These are phyloP conservation scores for Xylaria palmicola DNA, from an alignment of 495 filamentous ascomycete species.

Conservation along the genomic window DNA sequence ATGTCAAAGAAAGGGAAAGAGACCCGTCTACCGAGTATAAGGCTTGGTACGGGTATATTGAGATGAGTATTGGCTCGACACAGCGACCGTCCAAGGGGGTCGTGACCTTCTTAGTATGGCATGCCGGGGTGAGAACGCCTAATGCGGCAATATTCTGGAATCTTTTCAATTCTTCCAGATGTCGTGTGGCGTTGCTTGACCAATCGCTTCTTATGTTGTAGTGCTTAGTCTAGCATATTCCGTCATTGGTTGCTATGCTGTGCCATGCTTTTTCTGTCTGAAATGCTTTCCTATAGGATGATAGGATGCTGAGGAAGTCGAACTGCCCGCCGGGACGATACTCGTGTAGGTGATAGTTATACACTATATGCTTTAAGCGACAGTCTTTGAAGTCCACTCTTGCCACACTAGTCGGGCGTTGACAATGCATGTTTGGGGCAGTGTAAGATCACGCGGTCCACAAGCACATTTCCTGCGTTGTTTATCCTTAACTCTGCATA, in stretches of 20 bases:
- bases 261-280: too few relatives aligned
- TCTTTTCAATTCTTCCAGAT: neutral
- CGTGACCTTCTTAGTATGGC: too few relatives aligned
- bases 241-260: too few relatives aligned
- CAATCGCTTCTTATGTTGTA: neutral
- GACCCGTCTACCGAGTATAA: too few relatives aligned
- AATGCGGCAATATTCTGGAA: slow-evolving; percentile 4
- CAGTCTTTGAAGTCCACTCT: neutral
- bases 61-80: neutral
- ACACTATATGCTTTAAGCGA: slow-evolving; percentile 1
- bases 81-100: too few relatives aligned
- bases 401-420: neutral
- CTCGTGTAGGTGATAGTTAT: too few relatives aligned
- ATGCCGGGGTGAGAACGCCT: too few relatives aligned
- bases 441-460: slow-evolving; percentile 6
- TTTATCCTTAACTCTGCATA: neutral
- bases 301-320: too few relatives aligned
- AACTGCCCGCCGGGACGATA: too few relatives aligned
- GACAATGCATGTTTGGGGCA: neutral
- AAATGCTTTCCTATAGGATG: too few relatives aligned
- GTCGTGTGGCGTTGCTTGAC: neutral
- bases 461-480: neutral
- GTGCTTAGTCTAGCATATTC: too few relatives aligned
- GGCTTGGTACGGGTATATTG: too few relatives aligned
- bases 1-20: neutral